phyloP scores from a whole-genome alignment of 2,329 filamentous ascomycete species.

The Xylariaceae sp. region DNA sequence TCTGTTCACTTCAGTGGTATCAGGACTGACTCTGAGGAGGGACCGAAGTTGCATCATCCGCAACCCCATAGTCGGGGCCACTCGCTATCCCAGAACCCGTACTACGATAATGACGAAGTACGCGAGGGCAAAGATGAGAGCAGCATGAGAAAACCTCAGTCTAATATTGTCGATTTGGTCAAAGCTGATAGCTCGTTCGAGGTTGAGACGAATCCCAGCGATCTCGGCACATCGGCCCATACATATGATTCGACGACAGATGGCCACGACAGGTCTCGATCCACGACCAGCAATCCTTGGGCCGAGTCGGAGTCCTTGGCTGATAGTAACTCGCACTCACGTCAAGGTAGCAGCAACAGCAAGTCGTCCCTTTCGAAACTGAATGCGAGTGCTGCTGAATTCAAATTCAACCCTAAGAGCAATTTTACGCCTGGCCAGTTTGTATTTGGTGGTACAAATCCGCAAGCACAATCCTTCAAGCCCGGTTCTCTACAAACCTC shows the following conservation, averaged over 20 bases:
- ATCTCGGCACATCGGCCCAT: conserved; percentile 59
- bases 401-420: conserved; percentile 64
- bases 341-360: conserved; percentile 55
- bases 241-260: conserved; percentile 44
- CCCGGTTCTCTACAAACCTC: conserved; percentile 43
- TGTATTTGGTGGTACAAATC: conserved; percentile 40
- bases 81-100: conserved; percentile 63
- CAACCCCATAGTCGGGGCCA: conserved; percentile 70
- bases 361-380: conserved; percentile 71
- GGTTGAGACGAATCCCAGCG: conserved; percentile 68
- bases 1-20: conserved; percentile 50
- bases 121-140: conserved; percentile 36
- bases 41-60: conserved; percentile 62
- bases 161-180: conserved; percentile 36
- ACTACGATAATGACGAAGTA: conserved; percentile 49
- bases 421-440: conserved; percentile 49
- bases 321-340: conserved; percentile 34
- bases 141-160: conserved; percentile 35
- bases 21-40: conserved; percentile 48
- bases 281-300: conserved; percentile 59
- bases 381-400: conserved; percentile 85
- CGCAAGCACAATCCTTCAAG: conserved; percentile 39
- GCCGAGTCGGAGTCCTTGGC: conserved; percentile 43
- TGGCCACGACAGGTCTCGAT: conserved; percentile 51
- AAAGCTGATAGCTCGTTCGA: conserved; percentile 55